Evolutionary conservation across 2,329 filamentous ascomycete species (phyloP).

Genomic region (Fusarium pseudograminearum): DNA sequence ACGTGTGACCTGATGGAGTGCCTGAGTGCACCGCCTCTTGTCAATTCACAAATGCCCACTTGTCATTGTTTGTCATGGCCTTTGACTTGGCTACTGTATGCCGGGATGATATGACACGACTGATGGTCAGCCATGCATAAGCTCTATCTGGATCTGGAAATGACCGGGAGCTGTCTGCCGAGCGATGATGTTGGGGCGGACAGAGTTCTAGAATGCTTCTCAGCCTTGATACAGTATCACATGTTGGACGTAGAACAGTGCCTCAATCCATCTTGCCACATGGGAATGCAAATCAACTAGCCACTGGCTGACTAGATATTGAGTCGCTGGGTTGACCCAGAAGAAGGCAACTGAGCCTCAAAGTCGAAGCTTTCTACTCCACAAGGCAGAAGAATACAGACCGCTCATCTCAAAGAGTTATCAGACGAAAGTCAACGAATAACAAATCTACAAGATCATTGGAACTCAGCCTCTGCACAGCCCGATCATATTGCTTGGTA

Average conservation of each 20-base stretch:
- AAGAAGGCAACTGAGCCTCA: conserved; percentile 10
- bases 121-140: conserved; percentile 1
- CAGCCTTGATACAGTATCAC: neutral
- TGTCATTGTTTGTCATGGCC: conserved; percentile 29
- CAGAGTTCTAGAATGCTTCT: conserved; percentile 37
- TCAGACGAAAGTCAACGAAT: neutral
- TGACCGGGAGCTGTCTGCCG: conserved; percentile 25
- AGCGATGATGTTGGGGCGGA: neutral
- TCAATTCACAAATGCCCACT: conserved; percentile 15
- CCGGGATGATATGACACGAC: conserved; percentile 8
- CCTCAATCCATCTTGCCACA: conserved; percentile 27
- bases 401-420: conserved; percentile 5
- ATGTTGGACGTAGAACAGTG: conserved; percentile 4
- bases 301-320: neutral
- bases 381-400: conserved; percentile 27
- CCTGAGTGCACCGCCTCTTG: conserved; percentile 34
- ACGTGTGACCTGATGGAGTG: conserved; percentile 18
- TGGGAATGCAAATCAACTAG: neutral
- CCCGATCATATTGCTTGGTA: conserved; percentile 4
- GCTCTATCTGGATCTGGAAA: conserved; percentile 35
- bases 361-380: conserved; percentile 2
- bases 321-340: neutral
- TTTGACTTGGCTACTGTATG: conserved; percentile 25
- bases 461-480: conserved; percentile 30
- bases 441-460: neutral